Conservation (phyloP, 768 basidiomycete genomes). For the Tricholoma furcatifolium region DNA sequence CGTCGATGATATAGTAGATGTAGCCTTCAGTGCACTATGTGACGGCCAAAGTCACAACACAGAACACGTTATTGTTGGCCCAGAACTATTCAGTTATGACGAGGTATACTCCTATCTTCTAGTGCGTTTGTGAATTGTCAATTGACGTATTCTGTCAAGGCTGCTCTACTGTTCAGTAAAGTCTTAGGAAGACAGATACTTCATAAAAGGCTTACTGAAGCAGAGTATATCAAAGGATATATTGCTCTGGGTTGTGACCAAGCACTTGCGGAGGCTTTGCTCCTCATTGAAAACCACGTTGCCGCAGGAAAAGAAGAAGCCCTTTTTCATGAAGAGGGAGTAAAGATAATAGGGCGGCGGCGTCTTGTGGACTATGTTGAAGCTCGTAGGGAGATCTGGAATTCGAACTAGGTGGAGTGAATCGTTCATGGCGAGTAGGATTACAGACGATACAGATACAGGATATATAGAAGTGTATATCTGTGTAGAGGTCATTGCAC, state of each 20-base stretch:
- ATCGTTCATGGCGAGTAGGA: no score
- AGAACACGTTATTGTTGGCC: conserved; percentile 31
- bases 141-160: conserved; percentile 12
- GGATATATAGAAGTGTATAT: no score
- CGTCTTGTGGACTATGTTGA: conserved; percentile 23
- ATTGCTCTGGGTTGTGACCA: conserved; percentile 14
- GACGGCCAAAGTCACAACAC: conserved; percentile 22
- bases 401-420: neutral
- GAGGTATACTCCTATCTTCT: conserved; percentile 20
- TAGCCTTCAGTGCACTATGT: conserved; percentile 26
- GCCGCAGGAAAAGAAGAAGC: conserved; percentile 23
- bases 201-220: conserved; percentile 20
- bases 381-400: conserved; percentile 20
- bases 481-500: no score
- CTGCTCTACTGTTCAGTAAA: conserved; percentile 23
- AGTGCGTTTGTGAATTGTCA: neutral
- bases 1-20: conserved; percentile 31
- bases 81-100: conserved; percentile 29
- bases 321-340: conserved; percentile 11
- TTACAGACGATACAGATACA: neutral
- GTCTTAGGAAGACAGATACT: conserved; percentile 28
- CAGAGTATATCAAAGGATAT: conserved; percentile 18
- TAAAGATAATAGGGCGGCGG: conserved; percentile 23
- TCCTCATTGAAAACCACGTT: conserved; percentile 16
- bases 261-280: conserved; percentile 18